Evolutionary conservation across 805 yeast species (phyloP), one percentile per base, ranked within the genome.

Genomic region (Brettanomyces sp.): DNA sequence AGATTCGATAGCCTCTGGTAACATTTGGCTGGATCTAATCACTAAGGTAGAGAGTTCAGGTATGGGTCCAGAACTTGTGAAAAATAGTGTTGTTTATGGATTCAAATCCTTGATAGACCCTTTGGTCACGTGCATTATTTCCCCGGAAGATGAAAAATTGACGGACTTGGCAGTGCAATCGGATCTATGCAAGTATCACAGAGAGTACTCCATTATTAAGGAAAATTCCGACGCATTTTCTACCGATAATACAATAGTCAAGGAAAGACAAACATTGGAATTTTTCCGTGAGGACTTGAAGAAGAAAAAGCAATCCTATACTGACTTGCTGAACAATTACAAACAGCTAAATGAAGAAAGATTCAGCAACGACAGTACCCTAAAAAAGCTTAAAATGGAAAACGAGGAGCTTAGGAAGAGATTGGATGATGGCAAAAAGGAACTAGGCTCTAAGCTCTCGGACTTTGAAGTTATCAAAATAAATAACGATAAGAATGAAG

Each of bases 281-380:
- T 50, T 39, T 13, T 42, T 56, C 23, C 42, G 39, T 9, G 44
- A 44, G 35, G 58, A 56, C 37, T 43, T 50, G 24, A 43, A 42
- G 23, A 32, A 39, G 11, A 56, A 56, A 45, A 53, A 44, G 9
- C 35, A 30, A 1, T 51, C 45, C 30, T 63, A 62, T 44, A 55
- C 52, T 11, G 63, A 63, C 28, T 50, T 63, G n/a, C 47, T 59
- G 21, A 55, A 56, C 41, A 63, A 60, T 44, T 62, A 61, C 47
- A 58, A 61, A 42, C 66, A 63, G 47, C 42, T 62, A 43, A 63
- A 60, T 46, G 66, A 62, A 44, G 67, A 64, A 39, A 55, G 55
- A 36, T 56, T 57, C 48, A 57, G 57, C 44, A 56, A 59, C 45
- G 58, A 56, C 37, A 47, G 54, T 3, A 44, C 52, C 11, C 36